Percentiles rank a stretch among this genome's conserved stretches.
Conservation (phyloP, 2,329 filamentous ascomycete genomes). For the Alternaria sp. region DNA sequence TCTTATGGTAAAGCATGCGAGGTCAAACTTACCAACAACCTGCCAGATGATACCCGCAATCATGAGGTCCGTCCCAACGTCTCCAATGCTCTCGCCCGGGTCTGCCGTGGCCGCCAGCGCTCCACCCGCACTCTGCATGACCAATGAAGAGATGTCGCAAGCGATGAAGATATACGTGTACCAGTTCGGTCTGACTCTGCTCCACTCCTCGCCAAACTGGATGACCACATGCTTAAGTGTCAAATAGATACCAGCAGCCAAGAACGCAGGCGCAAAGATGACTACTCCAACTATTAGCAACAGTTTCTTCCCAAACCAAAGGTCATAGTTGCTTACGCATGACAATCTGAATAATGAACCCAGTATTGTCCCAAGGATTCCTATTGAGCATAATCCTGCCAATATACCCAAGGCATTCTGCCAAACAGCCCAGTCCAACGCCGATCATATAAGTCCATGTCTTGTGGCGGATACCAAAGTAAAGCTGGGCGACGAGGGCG, state of each 20-base stretch:
- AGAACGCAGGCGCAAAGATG: conserved; percentile 65
- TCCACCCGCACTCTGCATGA: conserved; percentile 63
- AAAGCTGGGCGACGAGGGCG: conserved; percentile 56
- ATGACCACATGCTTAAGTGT: conserved; percentile 62
- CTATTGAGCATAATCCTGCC: conserved; percentile 60
- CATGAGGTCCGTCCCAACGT: conserved; percentile 61
- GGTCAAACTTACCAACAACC: conserved; percentile 53
- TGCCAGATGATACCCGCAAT: conserved; percentile 63
- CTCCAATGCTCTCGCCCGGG: conserved; percentile 36
- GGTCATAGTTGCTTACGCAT: conserved; percentile 25
- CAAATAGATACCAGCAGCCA: conserved; percentile 61
- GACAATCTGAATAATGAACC: conserved; percentile 60
- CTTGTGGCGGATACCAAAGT: conserved; percentile 56
- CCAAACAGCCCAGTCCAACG: conserved; percentile 54
- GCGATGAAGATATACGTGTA: conserved; percentile 66
- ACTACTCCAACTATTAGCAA: conserved; percentile 27
- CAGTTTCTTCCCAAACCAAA: not conserved
- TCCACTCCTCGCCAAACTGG: conserved; percentile 53
- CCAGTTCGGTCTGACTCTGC: conserved; percentile 34
- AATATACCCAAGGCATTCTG: conserved; percentile 62
- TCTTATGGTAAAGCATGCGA: conserved; percentile 16
- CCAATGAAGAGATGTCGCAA: conserved; percentile 62
- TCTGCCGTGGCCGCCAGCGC: conserved; percentile 60
- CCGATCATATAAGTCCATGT: conserved; percentile 62
- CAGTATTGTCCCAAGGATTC: conserved; percentile 58